These are phyloP conservation scores for Trametes cinnabarina DNA, from an alignment of 768 basidiomycete genomes.

Conservation along the genomic window DNA sequence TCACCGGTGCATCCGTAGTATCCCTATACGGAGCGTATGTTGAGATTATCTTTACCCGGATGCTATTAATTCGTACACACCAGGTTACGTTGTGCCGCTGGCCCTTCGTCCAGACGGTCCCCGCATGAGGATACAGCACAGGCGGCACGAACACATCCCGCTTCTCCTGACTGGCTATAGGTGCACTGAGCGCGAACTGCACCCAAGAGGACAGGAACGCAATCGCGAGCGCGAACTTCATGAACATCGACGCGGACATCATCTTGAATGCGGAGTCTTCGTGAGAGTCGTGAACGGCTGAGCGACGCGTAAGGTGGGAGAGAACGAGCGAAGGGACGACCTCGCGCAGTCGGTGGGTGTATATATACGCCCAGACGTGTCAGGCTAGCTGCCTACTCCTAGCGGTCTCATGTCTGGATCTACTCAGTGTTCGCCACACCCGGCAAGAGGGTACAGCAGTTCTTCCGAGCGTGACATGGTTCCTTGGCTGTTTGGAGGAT, in stretches of 20 bases:
- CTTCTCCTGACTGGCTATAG: not conserved
- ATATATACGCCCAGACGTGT: constrained; percentile 1
- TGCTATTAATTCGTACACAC: not conserved
- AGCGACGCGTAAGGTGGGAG: not conserved
- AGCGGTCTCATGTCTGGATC: constrained; percentile 1
- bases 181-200: constrained; percentile 5
- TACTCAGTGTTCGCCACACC: not conserved
- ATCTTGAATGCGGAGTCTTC: not conserved
- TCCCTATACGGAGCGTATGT: constrained; percentile 16
- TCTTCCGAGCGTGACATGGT: not conserved
- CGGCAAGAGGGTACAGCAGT: not conserved
- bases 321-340: not conserved
- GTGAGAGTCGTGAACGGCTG: not conserved
- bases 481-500: not conserved
- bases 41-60: not conserved
- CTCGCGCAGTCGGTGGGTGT: not conserved
- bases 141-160: constrained; percentile 17
- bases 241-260: constrained; percentile 3
- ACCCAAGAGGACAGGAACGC: constrained; percentile 3
- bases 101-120: constrained; percentile 16
- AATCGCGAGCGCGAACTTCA: constrained; percentile 6
- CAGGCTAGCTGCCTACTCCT: constrained; percentile 7
- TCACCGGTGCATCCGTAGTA: constrained; percentile 34
- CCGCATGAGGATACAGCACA: constrained; percentile 18
- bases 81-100: constrained; percentile 18